Percentiles rank a stretch among this genome's conserved stretches.
These are phyloP conservation scores for Trypanosoma cruzi DNA, from an alignment of 208 protist species.

Conservation along the genomic window DNA sequence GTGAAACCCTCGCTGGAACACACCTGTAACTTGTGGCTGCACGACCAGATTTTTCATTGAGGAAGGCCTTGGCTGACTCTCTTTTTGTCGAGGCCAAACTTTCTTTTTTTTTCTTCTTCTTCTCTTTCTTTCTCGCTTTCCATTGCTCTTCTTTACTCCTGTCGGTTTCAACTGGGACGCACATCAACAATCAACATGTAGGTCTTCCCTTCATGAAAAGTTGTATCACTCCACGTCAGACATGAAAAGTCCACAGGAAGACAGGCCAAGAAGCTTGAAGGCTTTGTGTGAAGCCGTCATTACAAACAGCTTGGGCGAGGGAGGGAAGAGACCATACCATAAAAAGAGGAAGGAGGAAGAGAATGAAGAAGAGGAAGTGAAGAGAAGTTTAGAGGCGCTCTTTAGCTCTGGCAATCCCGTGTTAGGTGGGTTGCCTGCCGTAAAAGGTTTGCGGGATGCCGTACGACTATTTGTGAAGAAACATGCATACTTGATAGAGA, in stretches of 20 bases:
- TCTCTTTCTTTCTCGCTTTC: slow-evolving; percentile 5
- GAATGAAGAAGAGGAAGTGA: neutral
- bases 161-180: neutral
- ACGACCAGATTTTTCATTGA: too few relatives aligned
- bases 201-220: neutral
- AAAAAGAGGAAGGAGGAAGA: neutral
- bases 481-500: neutral
- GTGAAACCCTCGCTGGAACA: too few relatives aligned
- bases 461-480: slow-evolving; percentile 13
- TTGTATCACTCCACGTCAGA: neutral
- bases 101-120: slow-evolving; percentile 15
- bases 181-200: neutral
- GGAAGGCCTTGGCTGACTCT: too few relatives aligned
- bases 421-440: slow-evolving; percentile 6
- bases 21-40: too few relatives aligned
- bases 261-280: slow-evolving; percentile 8
- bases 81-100: too few relatives aligned
- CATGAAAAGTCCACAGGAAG: slow-evolving; percentile 5
- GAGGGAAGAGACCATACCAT: neutral
- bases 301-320: neutral
- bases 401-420: neutral
- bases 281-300: slow-evolving; percentile 9
- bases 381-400: slow-evolving; percentile 5
- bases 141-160: neutral
- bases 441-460: neutral